phyloP scores from a whole-genome alignment of 768 basidiomycete species.

The Pisolithus tinctorius region DNA sequence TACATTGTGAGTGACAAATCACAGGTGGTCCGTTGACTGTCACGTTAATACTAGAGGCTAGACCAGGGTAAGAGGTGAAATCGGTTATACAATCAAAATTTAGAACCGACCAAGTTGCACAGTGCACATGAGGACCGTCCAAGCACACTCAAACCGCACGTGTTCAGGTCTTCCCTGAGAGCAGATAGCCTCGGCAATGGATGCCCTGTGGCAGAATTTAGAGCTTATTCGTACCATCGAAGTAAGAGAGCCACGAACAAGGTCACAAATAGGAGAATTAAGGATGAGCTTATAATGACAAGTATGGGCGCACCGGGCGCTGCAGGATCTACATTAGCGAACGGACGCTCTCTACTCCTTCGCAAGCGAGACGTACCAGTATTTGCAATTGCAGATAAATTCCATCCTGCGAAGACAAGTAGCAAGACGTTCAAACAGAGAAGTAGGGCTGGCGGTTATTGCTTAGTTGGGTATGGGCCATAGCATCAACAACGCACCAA shows the following conservation, averaged over 20 bases:
- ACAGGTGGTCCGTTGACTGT: constrained; percentile 38
- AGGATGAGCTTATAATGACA: constrained; percentile 41
- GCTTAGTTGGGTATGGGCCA: no score
- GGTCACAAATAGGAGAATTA: constrained; percentile 24
- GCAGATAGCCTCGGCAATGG: constrained; percentile 31
- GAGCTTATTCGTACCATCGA: not conserved
- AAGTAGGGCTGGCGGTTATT: constrained; percentile 29
- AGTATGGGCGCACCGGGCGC: constrained; percentile 44
- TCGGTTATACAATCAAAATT: not conserved
- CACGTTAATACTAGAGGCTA: constrained; percentile 44
- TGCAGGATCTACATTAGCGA: constrained; percentile 13
- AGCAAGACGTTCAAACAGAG: constrained; percentile 45
- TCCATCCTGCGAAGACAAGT: constrained; percentile 55
- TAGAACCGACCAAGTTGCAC: constrained; percentile 43
- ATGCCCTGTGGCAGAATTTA: constrained; percentile 13
- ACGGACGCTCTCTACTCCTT: not conserved
- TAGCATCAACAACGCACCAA: constrained; percentile 36
- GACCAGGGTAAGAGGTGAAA: not conserved
- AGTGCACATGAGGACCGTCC: constrained; percentile 43
- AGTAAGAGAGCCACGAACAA: constrained; percentile 20
- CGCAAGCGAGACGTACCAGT: constrained; percentile 31
- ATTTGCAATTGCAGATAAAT: constrained; percentile 34
- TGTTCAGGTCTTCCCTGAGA: constrained; percentile 33
- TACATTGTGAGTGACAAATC: constrained; percentile 31
- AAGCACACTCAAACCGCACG: constrained; percentile 48